Percentiles rank a stretch among this genome's conserved stretches.
phyloP scores from a whole-genome alignment of 1,139 yeast genomes.

The Kurtzmaniella quercitrusa region DNA sequence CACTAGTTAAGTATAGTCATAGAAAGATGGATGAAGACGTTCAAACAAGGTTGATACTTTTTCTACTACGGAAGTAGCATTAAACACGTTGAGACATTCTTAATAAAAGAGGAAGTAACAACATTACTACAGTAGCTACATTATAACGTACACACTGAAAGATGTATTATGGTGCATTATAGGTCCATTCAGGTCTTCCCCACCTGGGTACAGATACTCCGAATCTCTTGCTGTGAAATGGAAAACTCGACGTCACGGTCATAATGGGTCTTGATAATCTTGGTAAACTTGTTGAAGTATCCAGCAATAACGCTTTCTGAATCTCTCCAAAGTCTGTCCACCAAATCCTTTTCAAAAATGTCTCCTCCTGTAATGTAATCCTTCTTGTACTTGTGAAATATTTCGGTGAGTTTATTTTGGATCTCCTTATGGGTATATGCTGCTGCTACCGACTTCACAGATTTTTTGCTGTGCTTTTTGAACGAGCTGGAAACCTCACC shows the following conservation, averaged over 20 bases:
- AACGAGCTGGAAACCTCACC: conserved; percentile 34
- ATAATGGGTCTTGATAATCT: conserved; percentile 31
- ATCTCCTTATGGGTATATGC: conserved; percentile 60
- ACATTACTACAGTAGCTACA: too few species aligned
- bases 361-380: conserved; percentile 49
- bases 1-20: too few species aligned
- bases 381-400: conserved; percentile 53
- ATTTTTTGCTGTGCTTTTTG: conserved; percentile 59
- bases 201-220: conserved; percentile 9
- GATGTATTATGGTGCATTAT: too few species aligned
- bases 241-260: conserved; percentile 40
- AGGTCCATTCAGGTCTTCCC: not conserved
- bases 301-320: conserved; percentile 33
- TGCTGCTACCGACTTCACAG: conserved; percentile 52
- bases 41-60: too few species aligned
- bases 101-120: too few species aligned
- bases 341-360: conserved; percentile 44
- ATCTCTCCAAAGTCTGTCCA: conserved; percentile 42
- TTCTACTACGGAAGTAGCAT: too few species aligned
- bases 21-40: too few species aligned
- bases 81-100: too few species aligned
- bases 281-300: conserved; percentile 35
- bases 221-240: conserved; percentile 33
- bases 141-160: not conserved
- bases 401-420: conserved; percentile 48